A percentile compares a stretch with the other conserved stretches of the same genome.
These are phyloP conservation scores for Akanthomyces muscarius DNA, from an alignment of 2,329 filamentous ascomycete species.

Conservation along the genomic window DNA sequence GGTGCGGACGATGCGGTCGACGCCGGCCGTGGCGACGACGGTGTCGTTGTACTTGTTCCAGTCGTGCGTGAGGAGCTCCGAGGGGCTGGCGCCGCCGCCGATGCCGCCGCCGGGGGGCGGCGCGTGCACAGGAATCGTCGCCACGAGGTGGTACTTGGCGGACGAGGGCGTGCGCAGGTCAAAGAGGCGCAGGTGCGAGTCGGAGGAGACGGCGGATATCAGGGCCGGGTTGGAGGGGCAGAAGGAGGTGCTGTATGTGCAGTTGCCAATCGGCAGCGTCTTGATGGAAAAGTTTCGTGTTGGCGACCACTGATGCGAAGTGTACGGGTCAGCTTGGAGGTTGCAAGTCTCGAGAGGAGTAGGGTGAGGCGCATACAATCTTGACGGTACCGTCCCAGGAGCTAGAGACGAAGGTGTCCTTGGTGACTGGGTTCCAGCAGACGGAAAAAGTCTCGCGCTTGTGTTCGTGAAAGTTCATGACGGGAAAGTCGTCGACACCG, in stretches of 20 bases:
- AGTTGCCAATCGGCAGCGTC: slow-evolving; percentile 86
- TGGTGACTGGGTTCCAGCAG: slow-evolving; percentile 85
- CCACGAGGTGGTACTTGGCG: slow-evolving; percentile 80
- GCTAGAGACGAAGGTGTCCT: slow-evolving; percentile 84
- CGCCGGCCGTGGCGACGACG: slow-evolving; percentile 81
- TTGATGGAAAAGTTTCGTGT: slow-evolving; percentile 68
- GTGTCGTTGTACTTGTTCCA: slow-evolving; percentile 97
- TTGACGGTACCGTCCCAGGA: slow-evolving; percentile 97
- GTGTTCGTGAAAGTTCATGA: slow-evolving; percentile 91
- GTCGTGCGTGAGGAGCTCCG: slow-evolving; percentile 89
- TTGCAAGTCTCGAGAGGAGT: background rate
- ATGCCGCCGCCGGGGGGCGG: slow-evolving; percentile 34
- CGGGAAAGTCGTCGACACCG: slow-evolving; percentile 73
- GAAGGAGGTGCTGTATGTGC: slow-evolving; percentile 91
- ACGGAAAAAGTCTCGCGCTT: slow-evolving; percentile 90
- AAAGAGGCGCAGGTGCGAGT: slow-evolving; percentile 85
- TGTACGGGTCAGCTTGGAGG: background rate
- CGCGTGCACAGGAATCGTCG: slow-evolving; percentile 79
- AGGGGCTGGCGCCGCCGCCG: slow-evolving; percentile 40
- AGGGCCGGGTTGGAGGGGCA: slow-evolving; percentile 82
- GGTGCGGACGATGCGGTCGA: slow-evolving; percentile 80
- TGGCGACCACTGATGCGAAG: slow-evolving; percentile 68
- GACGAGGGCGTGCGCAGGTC: slow-evolving; percentile 84
- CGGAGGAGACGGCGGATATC: slow-evolving; percentile 81
- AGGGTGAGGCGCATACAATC: slow-evolving; percentile 49